phyloP scores from a whole-genome alignment of 768 basidiomycete species.

The Naganishia friedmannii region DNA sequence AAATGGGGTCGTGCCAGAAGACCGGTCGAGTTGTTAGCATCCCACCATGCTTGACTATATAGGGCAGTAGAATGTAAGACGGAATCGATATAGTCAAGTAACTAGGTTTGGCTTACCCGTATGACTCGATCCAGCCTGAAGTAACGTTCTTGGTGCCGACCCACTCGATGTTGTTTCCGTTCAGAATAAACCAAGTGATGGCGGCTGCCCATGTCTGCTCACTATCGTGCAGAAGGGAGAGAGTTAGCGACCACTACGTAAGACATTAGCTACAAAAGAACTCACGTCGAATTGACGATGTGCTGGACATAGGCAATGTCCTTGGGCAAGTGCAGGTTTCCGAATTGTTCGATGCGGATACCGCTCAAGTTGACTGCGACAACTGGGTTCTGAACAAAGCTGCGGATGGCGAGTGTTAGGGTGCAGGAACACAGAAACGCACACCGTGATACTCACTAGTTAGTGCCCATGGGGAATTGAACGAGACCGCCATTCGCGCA shows the following conservation, averaged over 20 bases:
- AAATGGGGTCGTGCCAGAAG: constrained; percentile 55
- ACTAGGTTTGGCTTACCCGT: background rate
- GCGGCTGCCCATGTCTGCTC: constrained; percentile 21
- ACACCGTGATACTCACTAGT: constrained; percentile 36
- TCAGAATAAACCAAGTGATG: constrained; percentile 57
- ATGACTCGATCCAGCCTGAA: constrained; percentile 53
- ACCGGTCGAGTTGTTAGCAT: constrained; percentile 55
- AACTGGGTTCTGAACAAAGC: constrained; percentile 42
- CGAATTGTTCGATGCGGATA: constrained; percentile 38
- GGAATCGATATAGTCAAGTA: background rate
- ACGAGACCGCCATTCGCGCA: constrained; percentile 35
- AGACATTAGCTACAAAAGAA: background rate
- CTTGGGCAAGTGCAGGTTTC: constrained; percentile 25
- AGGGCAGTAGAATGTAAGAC: background rate
- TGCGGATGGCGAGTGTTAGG: constrained; percentile 18
- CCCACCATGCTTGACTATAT: constrained; percentile 60
- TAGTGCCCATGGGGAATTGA: constrained; percentile 34
- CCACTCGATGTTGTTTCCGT: constrained; percentile 55
- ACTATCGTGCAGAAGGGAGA: constrained; percentile 21
- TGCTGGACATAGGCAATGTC: constrained; percentile 7
- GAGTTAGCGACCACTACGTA: constrained; percentile 31
- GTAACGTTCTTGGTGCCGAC: constrained; percentile 54
- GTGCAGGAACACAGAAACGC: background rate
- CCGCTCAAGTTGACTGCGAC: background rate
- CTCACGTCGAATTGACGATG: constrained; percentile 33